Percentiles rank a stretch among this genome's conserved stretches.
Evolutionary conservation across 1,139 yeast genomes (phyloP).

Genomic region (Yamadazyma triangularis): DNA sequence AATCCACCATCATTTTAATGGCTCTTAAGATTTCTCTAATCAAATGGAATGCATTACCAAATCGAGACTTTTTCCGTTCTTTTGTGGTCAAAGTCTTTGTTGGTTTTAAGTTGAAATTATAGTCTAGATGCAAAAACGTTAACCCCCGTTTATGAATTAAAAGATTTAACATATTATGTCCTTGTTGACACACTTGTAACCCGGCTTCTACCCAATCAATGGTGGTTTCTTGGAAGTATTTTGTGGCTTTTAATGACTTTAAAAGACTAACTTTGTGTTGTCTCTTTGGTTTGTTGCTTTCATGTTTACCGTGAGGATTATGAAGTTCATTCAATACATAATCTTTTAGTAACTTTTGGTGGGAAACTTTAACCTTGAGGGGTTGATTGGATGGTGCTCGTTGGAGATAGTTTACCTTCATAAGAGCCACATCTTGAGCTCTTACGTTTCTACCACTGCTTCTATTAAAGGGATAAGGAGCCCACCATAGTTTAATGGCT

Average conservation of each 20-base stretch:
- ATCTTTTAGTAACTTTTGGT: slow-evolving; percentile 78
- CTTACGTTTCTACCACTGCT: slow-evolving; percentile 69
- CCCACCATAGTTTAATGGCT: slow-evolving; percentile 67
- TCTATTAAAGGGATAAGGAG: slow-evolving; percentile 81
- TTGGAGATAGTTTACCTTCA: slow-evolving; percentile 78
- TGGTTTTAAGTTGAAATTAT: slow-evolving; percentile 93
- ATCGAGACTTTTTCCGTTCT: slow-evolving; percentile 91
- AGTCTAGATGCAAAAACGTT: slow-evolving; percentile 89
- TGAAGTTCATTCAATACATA: slow-evolving; percentile 72
- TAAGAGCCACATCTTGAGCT: slow-evolving; percentile 85
- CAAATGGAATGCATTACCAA: slow-evolving; percentile 94
- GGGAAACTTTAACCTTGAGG: slow-evolving; percentile 76
- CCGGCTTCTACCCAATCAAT: slow-evolving; percentile 99
- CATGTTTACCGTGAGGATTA: slow-evolving; percentile 16
- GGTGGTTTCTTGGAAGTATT: slow-evolving; percentile 85
- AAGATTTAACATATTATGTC: slow-evolving; percentile 87
- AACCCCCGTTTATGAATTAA: slow-evolving; percentile 88
- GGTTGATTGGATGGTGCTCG: slow-evolving; percentile 60
- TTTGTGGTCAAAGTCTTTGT: slow-evolving; percentile 95
- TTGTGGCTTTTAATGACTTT: slow-evolving; percentile 67
- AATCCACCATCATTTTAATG: slow-evolving; percentile 81
- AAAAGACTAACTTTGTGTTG: slow-evolving; percentile 57
- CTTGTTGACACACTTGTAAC: slow-evolving; percentile 86
- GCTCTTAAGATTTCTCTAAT: slow-evolving; percentile 84
- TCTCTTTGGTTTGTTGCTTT: slow-evolving; percentile 21